Evolutionary conservation across 129 eudicot species (phyloP).

Genomic region (Lonicera japonica): DNA sequence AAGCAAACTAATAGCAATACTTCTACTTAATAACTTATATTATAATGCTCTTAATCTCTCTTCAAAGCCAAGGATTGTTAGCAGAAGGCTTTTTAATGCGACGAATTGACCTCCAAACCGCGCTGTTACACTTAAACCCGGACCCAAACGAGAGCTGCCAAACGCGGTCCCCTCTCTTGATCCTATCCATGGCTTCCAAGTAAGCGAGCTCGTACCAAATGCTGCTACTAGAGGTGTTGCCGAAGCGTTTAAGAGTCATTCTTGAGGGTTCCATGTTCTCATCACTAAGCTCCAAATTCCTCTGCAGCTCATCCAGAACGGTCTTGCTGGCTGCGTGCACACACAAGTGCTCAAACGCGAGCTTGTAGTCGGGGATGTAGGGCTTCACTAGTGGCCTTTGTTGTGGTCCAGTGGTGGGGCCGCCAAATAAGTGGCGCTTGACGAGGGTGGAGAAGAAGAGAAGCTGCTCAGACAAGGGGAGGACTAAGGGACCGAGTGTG

Average conservation of each 20-base stretch:
- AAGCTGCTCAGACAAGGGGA: conserved; percentile 91
- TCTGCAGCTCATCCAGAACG: conserved; percentile 81
- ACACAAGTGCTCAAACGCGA: conserved; percentile 95
- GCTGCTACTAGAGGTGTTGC: conserved; percentile 94
- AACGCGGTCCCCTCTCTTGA: conserved; percentile 69
- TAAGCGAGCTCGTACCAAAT: conserved; percentile 96
- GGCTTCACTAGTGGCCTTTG: conserved; percentile 36
- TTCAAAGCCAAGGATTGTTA: conserved; percentile 68
- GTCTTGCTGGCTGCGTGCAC: conserved; percentile 94
- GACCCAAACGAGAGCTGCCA: conserved; percentile 98
- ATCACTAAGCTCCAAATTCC: conserved; percentile 78
- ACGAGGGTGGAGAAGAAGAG: conserved; percentile 64
- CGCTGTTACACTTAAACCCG: conserved; percentile 89
- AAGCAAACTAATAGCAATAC: no score
- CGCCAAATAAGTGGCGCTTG: conserved; percentile 39
- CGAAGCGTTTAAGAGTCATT: conserved; percentile 74
- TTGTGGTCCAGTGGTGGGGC: background rate
- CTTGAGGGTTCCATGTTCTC: conserved; percentile 77
- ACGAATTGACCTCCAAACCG: conserved; percentile 80
- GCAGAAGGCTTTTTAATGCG: conserved; percentile 45
- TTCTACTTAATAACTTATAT: no score
- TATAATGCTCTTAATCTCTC: no score
- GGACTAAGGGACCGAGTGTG: conserved; percentile 81
- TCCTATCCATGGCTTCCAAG: conserved; percentile 73
- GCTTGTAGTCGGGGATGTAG: conserved; percentile 93